Evolutionary conservation across 1,139 yeast species (phyloP), one percentile per base, ranked within the genome.

Genomic region (Blastobotrys niveus): DNA sequence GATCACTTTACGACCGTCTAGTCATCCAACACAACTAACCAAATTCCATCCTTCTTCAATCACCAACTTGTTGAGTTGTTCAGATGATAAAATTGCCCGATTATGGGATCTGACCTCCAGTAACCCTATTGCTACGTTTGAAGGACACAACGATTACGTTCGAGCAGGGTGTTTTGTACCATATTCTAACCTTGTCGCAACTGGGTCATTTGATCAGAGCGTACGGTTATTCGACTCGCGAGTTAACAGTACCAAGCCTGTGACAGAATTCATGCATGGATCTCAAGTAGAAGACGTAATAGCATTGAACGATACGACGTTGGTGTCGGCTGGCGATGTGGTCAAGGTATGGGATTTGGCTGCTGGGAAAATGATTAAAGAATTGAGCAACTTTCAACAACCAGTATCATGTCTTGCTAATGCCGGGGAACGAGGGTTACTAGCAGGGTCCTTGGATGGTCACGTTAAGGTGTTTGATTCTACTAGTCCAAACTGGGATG

Each of bases 371-470:
- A 67, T 74, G 56, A 71, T 82, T 39, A 74, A 75, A 55, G 79
- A 80, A 50, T 68, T 87, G 55, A 73, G 77, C 45, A 89, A 88
- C 62, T 93, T 91, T 70, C 91, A 91, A 53, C 91, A 91, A 64
- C 84, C 96, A 1, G 96, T 91, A 31, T 88, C 96, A 19, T 80
- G 91, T 49, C 70, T 89, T 52, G 80, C 82, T 5, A 76, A 82
- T 56, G 71, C 78, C 9, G 74, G 76, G 20, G 73, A 80, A 52
- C 73, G 80, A 41, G 94, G 95, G 9, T 70, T 91, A 43, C 66
- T 91, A 41, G 96, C 95, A 7, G 96, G 97, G 19, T 89, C 96
- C 0, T 72, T 91, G 49, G 98, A 91, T 65, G 98, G 98, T 15
- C 98, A 91, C 64, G 96, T 91, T 48, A 91, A 91, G 65, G 88